Evolutionary conservation across 345 rosid species (phyloP).

Genomic region (Ceriops zippeliana): DNA sequence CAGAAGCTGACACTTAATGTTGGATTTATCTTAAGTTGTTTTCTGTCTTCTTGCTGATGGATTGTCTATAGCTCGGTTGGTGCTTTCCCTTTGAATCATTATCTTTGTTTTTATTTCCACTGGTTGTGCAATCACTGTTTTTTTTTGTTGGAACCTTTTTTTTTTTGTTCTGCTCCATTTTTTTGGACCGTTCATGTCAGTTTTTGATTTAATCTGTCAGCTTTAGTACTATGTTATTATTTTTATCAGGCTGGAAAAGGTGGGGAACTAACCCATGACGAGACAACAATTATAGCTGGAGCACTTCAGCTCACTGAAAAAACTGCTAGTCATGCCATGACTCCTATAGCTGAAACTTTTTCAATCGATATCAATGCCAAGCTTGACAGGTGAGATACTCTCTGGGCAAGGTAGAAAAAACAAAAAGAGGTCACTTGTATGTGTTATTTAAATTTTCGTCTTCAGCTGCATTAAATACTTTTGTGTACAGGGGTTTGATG

Average conservation of each 20-base stretch:
- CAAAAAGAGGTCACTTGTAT: slow-evolving; percentile 8
- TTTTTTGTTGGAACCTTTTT: not conserved
- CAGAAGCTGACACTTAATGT: not conserved
- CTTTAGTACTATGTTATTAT: not conserved
- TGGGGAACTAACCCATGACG: slow-evolving; percentile 95
- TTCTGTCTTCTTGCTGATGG: not conserved
- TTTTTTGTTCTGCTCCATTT: not conserved
- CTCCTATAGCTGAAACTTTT: slow-evolving; percentile 76
- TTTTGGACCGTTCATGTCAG: not conserved
- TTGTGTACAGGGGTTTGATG: slow-evolving; percentile 60
- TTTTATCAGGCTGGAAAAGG: slow-evolving; percentile 88
- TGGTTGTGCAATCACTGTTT: not conserved
- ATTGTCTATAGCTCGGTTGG: not conserved
- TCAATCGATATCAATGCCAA: slow-evolving; percentile 76
- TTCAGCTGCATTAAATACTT: slow-evolving; percentile 16
- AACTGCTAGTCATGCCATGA: slow-evolving; percentile 88
- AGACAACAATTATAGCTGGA: slow-evolving; percentile 97
- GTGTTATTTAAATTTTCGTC: slow-evolving; percentile 13
- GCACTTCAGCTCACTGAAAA: slow-evolving; percentile 92
- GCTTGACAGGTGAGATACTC: slow-evolving; percentile 63
- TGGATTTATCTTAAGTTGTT: not conserved
- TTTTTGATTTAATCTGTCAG: not conserved
- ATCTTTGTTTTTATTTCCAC: not conserved
- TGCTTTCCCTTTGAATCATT: not conserved
- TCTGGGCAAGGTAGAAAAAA: slow-evolving; percentile 8